Evolutionary conservation across 345 rosid species (phyloP).

Genomic region (Dipteronia sinensis): DNA sequence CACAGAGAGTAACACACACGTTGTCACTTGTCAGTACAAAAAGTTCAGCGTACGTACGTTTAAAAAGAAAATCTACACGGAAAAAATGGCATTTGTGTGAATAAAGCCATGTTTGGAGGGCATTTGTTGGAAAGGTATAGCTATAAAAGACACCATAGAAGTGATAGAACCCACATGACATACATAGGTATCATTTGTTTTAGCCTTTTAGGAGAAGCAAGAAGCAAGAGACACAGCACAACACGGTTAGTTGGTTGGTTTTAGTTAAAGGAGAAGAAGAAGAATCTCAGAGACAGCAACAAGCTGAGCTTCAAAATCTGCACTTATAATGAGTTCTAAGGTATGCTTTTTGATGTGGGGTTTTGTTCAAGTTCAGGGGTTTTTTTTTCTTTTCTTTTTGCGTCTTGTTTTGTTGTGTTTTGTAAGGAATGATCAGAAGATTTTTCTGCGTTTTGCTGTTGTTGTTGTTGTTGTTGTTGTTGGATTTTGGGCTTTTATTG

Average conservation of each 20-base stretch:
- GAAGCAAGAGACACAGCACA: not conserved
- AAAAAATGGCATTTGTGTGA: not conserved
- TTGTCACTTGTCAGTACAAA: not conserved
- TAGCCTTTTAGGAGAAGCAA: not conserved
- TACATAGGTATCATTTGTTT: not conserved
- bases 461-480: not conserved
- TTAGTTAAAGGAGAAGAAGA: not conserved
- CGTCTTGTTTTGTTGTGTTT: not conserved
- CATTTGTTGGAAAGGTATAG: not conserved
- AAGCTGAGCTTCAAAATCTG: not conserved
- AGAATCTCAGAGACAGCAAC: not conserved
- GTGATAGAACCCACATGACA: not conserved
- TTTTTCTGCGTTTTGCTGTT: not conserved
- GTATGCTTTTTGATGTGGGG: not conserved
- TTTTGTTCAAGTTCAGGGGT: not conserved
- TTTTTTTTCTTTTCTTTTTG: not conserved
- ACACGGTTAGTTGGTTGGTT: not conserved
- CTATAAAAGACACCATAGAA: not conserved
- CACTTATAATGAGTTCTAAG: not conserved
- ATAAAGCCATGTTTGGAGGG: not conserved
- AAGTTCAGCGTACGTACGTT: not conserved
- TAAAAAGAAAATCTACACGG: not conserved
- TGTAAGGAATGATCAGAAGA: not conserved
- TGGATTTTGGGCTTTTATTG: not conserved
- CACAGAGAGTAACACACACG: not conserved